These are phyloP conservation scores for Leishmania mexicana DNA, from an alignment of 208 protist genomes.

Conservation along the genomic window DNA sequence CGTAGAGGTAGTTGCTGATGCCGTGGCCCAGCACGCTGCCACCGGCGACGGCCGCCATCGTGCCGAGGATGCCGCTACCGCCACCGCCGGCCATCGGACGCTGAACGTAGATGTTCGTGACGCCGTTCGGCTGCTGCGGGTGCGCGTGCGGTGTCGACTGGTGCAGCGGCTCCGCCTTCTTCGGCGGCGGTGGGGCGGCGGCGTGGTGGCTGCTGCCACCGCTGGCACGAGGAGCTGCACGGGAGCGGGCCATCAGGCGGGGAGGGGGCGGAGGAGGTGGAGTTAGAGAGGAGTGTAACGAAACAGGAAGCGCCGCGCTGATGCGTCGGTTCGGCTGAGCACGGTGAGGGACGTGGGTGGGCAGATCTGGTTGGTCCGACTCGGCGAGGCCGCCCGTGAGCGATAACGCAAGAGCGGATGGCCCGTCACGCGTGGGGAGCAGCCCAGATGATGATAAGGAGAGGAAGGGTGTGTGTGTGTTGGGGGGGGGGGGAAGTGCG, in stretches of 20 bases:
- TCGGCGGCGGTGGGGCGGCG: slow-evolving; percentile 21
- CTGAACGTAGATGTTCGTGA: slow-evolving; percentile 85
- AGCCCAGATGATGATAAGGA: neutral
- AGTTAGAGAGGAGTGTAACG: neutral
- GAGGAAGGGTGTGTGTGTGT: neutral
- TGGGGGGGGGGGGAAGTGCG: neutral
- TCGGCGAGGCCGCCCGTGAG: neutral
- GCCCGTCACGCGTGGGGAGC: too few species aligned
- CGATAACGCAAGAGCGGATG: neutral
- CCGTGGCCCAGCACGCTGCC: slow-evolving; percentile 87
- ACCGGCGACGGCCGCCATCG: slow-evolving; percentile 81
- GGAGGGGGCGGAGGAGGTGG: neutral
- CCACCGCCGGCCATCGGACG: slow-evolving; percentile 44
- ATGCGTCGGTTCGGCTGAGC: neutral
- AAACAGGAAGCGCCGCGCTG: neutral
- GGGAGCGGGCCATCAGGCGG: slow-evolving; percentile 62
- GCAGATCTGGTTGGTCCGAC: neutral
- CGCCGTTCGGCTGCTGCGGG: slow-evolving; percentile 41
- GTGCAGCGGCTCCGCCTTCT: slow-evolving; percentile 25
- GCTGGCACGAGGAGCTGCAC: slow-evolving; percentile 40
- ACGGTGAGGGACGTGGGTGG: neutral
- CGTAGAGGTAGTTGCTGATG: slow-evolving; percentile 89
- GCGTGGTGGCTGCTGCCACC: slow-evolving; percentile 16
- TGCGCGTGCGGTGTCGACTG: slow-evolving; percentile 22
- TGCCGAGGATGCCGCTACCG: slow-evolving; percentile 77